Evolutionary conservation across 345 rosid species (phyloP), one percentile per base, ranked within the genome.

Genomic region (Eutrema yunnanense): DNA sequence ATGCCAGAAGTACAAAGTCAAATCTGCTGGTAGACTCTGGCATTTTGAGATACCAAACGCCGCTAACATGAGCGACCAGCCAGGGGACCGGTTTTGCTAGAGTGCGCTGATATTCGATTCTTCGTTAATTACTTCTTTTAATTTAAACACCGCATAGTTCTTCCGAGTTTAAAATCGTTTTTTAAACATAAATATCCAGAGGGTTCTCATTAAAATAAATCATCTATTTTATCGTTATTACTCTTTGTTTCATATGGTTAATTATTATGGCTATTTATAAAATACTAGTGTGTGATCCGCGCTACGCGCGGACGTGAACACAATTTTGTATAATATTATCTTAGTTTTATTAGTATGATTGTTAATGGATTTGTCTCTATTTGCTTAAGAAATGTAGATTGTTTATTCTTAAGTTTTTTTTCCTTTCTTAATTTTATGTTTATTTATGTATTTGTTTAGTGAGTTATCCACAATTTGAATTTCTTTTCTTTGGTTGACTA

Each of bases 31-130:
- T 30, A 75, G 89, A 53, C 75, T 90, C 8, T 90, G 93, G 96
- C 89, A 90, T 61, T 90, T 87, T 3, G 89, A 87, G 74, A 87
- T 90, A 16, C 96, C 96, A 1, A 42, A 89, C 1, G 87, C 85
- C 0, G 75, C 79, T 36, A 82, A 82, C 65, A 61, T 59, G 72
- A 79, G 60, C 72, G 59, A 9, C 9, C 71, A 13, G n/a, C 73
- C 75, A n/a, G 79, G 70, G 41, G 83, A 75, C 29, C 62, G 78
- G 60, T 89, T 85, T 76, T 89, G 96, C 86, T 89, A 82, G 62
- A 71, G 6, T 53, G 77, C 70, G 72, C 72, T 3, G 0, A 12
- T 10, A 13, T 11, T 51, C 5, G 14, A 29, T 29, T 29, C 32
- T 43, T 44, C 1, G 33, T 61, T 33, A 54, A 36, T 58, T 41